Percentiles rank a stretch among this genome's conserved stretches.
These are phyloP conservation scores for Mycena amicta DNA, from an alignment of 768 basidiomycete genomes.

Conservation along the genomic window DNA sequence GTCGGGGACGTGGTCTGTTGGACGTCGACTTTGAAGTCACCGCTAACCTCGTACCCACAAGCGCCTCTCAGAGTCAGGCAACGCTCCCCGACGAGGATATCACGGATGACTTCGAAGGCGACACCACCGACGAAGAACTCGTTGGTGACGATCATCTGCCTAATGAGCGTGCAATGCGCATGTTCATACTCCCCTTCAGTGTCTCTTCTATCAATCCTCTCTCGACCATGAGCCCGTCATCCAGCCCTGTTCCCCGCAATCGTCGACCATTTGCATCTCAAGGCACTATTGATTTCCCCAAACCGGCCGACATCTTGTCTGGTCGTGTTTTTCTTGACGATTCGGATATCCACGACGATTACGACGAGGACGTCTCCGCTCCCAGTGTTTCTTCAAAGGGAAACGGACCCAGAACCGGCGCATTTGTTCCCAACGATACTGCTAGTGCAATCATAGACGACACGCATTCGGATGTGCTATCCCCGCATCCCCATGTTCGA, in stretches of 20 bases:
- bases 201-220: constrained; percentile 72
- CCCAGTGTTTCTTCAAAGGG: constrained; percentile 29
- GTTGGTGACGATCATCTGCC: constrained; percentile 75
- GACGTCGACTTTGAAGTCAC: constrained; percentile 75
- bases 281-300: constrained; percentile 45
- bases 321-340: constrained; percentile 59
- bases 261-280: constrained; percentile 32
- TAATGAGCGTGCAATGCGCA: constrained; percentile 73
- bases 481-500: constrained; percentile 46
- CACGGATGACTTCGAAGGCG: constrained; percentile 66
- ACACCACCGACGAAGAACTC: constrained; percentile 84
- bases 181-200: constrained; percentile 66
- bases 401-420: constrained; percentile 41
- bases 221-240: constrained; percentile 68
- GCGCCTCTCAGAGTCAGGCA: constrained; percentile 48
- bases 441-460: constrained; percentile 51
- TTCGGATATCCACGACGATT: constrained; percentile 43
- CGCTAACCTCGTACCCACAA: constrained; percentile 52
- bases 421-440: constrained; percentile 41
- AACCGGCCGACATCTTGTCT: constrained; percentile 69
- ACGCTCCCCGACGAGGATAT: no score
- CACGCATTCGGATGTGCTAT: constrained; percentile 45
- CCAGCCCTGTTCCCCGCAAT: constrained; percentile 45
- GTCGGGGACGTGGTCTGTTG: constrained; percentile 61
- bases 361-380: constrained; percentile 31